Evolutionary conservation across 352 stramenopile genomes (phyloP).

Genomic region (Stephanocyclus meneghinianus): DNA sequence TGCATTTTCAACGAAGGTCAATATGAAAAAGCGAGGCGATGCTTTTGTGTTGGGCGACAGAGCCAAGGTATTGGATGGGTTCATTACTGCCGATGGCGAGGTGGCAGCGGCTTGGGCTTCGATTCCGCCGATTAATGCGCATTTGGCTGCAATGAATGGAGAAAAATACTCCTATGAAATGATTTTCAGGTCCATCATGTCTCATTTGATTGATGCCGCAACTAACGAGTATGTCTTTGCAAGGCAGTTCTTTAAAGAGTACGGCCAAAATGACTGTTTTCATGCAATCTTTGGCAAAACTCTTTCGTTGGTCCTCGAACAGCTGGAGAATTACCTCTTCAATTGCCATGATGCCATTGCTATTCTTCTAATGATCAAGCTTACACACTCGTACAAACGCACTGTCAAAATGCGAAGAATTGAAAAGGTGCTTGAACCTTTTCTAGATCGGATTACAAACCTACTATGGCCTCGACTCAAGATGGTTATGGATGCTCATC

Average conservation of each 20-base stretch:
- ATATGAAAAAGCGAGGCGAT: constrained; percentile 93
- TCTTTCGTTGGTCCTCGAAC: constrained; percentile 92
- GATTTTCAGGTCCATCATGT: constrained; percentile 93
- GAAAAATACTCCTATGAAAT: constrained; percentile 94
- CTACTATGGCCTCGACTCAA: constrained; percentile 97
- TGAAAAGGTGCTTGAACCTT: constrained; percentile 89
- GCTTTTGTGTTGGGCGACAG: constrained; percentile 91
- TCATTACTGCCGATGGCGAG: constrained; percentile 32
- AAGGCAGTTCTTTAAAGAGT: constrained; percentile 84
- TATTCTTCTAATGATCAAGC: constrained; percentile 97
- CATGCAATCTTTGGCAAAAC: constrained; percentile 94
- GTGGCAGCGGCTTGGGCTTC: constrained; percentile 12
- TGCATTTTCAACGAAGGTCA: constrained; percentile 86
- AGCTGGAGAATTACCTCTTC: constrained; percentile 98
- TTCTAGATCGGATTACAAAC: constrained; percentile 94
- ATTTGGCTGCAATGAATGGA: constrained; percentile 90
- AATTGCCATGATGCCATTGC: constrained; percentile 94
- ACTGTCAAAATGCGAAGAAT: constrained; percentile 66
- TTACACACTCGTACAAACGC: constrained; percentile 86
- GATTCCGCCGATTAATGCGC: constrained; percentile 87
- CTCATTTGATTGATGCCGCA: constrained; percentile 96
- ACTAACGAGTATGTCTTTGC: constrained; percentile 97
- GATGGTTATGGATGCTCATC: constrained; percentile 93
- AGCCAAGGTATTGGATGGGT: constrained; percentile 84
- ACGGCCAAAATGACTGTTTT: constrained; percentile 89